Evolutionary conservation across 176 grass and related monocot genomes (phyloP).

Genomic region (Elaeis guineensis): DNA sequence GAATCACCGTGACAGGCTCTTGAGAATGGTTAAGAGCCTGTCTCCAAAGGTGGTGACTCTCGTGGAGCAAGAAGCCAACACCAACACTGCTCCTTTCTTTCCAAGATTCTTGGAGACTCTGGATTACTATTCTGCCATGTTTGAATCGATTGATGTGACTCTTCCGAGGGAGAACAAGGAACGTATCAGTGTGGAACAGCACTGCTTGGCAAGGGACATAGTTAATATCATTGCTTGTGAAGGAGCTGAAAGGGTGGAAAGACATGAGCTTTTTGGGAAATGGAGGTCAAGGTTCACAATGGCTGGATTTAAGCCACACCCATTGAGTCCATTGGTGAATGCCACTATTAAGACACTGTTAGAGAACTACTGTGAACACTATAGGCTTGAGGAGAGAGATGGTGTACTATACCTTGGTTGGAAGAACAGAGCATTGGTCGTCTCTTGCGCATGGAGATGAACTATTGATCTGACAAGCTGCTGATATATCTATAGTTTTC

Average conservation of each 20-base stretch:
- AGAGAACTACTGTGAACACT: constrained; percentile 67
- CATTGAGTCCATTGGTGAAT: constrained; percentile 69
- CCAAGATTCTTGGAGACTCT: constrained; percentile 70
- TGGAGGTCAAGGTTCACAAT: constrained; percentile 79
- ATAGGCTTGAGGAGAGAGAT: constrained; percentile 70
- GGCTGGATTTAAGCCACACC: constrained; percentile 76
- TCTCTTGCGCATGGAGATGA: constrained; percentile 91
- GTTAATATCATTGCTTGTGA: constrained; percentile 86
- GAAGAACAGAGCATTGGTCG: constrained; percentile 63
- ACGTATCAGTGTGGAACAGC: constrained; percentile 78
- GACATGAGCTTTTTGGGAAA: constrained; percentile 78
- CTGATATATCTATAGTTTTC: too few relatives aligned
- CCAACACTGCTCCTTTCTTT: constrained; percentile 68
- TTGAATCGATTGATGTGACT: constrained; percentile 83
- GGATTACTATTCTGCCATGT: constrained; percentile 80
- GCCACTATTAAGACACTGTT: constrained; percentile 74
- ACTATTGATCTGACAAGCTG: constrained; percentile 13
- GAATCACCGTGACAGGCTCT: constrained; percentile 72
- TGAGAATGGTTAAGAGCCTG: constrained; percentile 66
- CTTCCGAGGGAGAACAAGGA: constrained; percentile 55
- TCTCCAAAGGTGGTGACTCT: constrained; percentile 79
- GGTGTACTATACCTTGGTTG: constrained; percentile 85
- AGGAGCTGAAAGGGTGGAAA: constrained; percentile 69
- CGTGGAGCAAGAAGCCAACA: constrained; percentile 87
- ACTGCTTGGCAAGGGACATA: constrained; percentile 86